A percentile compares a stretch with the other conserved stretches of the same genome.
phyloP scores from a whole-genome alignment of 2,329 filamentous ascomycete genomes.

The Epichloe scottii region DNA sequence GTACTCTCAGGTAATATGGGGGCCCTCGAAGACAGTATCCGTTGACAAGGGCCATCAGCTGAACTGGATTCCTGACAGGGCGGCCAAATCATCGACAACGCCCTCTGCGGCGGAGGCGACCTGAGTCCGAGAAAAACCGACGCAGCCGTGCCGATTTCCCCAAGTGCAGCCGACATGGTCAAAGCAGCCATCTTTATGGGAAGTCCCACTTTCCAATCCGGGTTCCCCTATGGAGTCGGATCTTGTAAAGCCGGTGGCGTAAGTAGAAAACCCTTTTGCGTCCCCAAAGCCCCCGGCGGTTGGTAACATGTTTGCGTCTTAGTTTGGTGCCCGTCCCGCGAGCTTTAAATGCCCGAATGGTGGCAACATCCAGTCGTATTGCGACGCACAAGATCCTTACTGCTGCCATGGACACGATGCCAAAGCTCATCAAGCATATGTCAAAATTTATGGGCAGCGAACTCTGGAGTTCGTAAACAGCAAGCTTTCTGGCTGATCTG shows the following conservation, averaged over 20 bases:
- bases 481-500: neutral
- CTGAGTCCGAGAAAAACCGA: constrained; percentile 29
- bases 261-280: neutral
- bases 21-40: neutral
- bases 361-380: constrained; percentile 50
- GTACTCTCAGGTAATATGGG: constrained; percentile 42
- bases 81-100: constrained; percentile 51
- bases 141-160: constrained; percentile 29
- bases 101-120: constrained; percentile 47
- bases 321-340: constrained; percentile 48
- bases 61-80: constrained; percentile 26
- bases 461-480: neutral
- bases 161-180: constrained; percentile 38
- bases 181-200: constrained; percentile 56
- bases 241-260: neutral
- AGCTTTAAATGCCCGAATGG: constrained; percentile 43
- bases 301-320: neutral
- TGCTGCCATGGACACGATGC: constrained; percentile 43
- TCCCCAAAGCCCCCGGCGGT: no score
- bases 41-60: neutral
- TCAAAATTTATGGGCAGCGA: neutral
- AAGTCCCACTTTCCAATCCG: constrained; percentile 43
- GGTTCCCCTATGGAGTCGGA: constrained; percentile 44
- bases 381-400: constrained; percentile 50
- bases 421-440: neutral